phyloP scores from a whole-genome alignment of 2,329 filamentous ascomycete species.

The Colletotrichum falcatum region DNA sequence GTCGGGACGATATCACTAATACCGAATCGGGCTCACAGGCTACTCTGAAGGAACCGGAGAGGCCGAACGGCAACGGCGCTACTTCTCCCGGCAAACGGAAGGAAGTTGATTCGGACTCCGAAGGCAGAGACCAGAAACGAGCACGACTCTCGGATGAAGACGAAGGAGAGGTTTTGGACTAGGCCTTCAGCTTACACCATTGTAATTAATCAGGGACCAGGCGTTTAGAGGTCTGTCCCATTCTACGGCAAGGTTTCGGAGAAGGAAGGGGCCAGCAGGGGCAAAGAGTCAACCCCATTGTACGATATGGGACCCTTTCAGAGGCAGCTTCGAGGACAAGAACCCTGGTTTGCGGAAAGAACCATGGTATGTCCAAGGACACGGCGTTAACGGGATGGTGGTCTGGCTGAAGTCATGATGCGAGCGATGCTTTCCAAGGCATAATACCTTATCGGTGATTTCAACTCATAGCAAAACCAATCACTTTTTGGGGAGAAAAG shows the following conservation, averaged over 20 bases:
- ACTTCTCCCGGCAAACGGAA: conserved; percentile 58
- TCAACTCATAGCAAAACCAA: conserved; percentile 21
- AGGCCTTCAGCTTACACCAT: conserved; percentile 16
- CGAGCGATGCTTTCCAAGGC: conserved; percentile 24
- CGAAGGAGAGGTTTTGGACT: conserved; percentile 57
- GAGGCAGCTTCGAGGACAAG: conserved; percentile 8
- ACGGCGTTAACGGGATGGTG: conserved; percentile 24
- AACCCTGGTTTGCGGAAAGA: conserved; percentile 2
- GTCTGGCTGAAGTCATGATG: conserved; percentile 19
- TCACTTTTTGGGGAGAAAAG: background rate
- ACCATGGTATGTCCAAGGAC: conserved; percentile 10
- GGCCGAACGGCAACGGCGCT: conserved; percentile 47
- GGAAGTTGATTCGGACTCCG: conserved; percentile 52
- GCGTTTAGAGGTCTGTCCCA: conserved; percentile 28
- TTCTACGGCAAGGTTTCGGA: conserved; percentile 9
- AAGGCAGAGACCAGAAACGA: conserved; percentile 57
- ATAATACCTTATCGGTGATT: conserved; percentile 25
- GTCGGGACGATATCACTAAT: conserved; percentile 50
- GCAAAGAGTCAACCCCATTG: conserved; percentile 11
- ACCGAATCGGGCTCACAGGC: conserved; percentile 52
- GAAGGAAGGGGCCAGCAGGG: background rate
- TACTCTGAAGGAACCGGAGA: conserved; percentile 45
- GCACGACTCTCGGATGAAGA: conserved; percentile 59
- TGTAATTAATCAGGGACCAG: conserved; percentile 30
- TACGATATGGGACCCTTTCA: conserved; percentile 16